Percentiles rank a stretch among this genome's conserved stretches.
Conservation (phyloP, 768 basidiomycete species). For the Amanita subjunquillea region DNA sequence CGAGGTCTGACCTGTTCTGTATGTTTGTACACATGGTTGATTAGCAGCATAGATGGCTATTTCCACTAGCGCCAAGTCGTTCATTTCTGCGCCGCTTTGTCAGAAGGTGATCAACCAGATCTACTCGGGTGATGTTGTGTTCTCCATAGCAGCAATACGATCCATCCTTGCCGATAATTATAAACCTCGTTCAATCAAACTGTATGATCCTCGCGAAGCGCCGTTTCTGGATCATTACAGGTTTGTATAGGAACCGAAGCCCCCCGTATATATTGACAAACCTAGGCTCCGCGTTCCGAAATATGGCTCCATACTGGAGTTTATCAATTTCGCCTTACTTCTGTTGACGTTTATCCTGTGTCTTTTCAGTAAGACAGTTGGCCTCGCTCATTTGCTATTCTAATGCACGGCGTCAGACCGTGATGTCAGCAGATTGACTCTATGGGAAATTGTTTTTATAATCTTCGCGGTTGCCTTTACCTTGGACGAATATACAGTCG, state of each 20-base stretch:
- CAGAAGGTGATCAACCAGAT: conserved; percentile 86
- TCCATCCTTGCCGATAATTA: conserved; percentile 89
- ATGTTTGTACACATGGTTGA: neutral
- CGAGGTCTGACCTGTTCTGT: conserved; percentile 45
- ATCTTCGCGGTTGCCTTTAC: conserved; percentile 70
- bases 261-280: conserved; percentile 4
- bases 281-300: conserved; percentile 71
- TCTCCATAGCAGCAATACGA: conserved; percentile 47
- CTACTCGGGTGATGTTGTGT: conserved; percentile 69
- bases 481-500: conserved; percentile 80
- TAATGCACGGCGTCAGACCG: conserved; percentile 33
- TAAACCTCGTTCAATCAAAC: conserved; percentile 63
- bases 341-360: conserved; percentile 64
- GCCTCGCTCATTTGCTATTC: neutral
- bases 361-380: conserved; percentile 47
- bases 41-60: conserved; percentile 64
- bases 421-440: conserved; percentile 36
- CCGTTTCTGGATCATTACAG: conserved; percentile 83
- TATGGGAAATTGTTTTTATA: conserved; percentile 66
- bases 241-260: conserved; percentile 17
- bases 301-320: conserved; percentile 71
- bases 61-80: conserved; percentile 72
- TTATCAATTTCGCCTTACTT: conserved; percentile 64
- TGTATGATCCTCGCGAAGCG: conserved; percentile 56
- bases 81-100: conserved; percentile 73